Base-by-base conservation (phyloP, 2,329 filamentous ascomycete genomes). In the Pseudogymnoascus sp. region DNA sequence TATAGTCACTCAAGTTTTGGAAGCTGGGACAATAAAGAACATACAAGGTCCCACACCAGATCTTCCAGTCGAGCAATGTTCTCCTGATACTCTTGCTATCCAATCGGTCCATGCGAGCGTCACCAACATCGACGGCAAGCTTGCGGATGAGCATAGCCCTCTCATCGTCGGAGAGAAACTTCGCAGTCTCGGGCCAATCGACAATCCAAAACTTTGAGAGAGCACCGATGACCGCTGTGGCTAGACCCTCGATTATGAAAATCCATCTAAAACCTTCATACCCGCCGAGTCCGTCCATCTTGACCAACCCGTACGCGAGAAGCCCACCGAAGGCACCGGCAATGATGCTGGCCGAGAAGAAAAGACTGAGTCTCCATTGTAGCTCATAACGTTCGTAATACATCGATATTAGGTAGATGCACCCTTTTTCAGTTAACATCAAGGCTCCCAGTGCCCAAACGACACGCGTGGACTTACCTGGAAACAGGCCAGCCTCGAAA, bases 371-470 rank as follows among this genome's bases (percentile, higher is more conserved):
- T 62, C 80, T 78, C 68, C 74, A 75, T 68, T 81, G 79, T 38
- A 79, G 76, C 68, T 82, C 79, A 65, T 79, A 75, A 26, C 78
- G 73, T 63, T 76, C 77, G 70, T 82, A 82, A 69, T 79, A 82
- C 70, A 77, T 78, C 16, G 77, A 78, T 0, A 78, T 78, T 24
- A 80, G 70, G 68, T 80, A 80, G 31, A 80, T 74, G 64, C 40
- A 64, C 8, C 37, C 61, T 42, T 62, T 61, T 62, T 59, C 29
- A 62, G 24, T 63, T 44, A 62, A 11, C n/a, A 40, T 31, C 11
- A 31, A 42, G 16, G 4, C 8, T 14, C 13, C 7, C 14, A 21
- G 77, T 5, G 14, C 6, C 16, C 5, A 14, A 13, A 21, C 16
- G 4, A 26, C 24, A 26, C 24, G 24, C 24, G 24, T 33, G n/a